Conservation (phyloP, 208 protist species). For the Endotrypanum monterogeii region DNA sequence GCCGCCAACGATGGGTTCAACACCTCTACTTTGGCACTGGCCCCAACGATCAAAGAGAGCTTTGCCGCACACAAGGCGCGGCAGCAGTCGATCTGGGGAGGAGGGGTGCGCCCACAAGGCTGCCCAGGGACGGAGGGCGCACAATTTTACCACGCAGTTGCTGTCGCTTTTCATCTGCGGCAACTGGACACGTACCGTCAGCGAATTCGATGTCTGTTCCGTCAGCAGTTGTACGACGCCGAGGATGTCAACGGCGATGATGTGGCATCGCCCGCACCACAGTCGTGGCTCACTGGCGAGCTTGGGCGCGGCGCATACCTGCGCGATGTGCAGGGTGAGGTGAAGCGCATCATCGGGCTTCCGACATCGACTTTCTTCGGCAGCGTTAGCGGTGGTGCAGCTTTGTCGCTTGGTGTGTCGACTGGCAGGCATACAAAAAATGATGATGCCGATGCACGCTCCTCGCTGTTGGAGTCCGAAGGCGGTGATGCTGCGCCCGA, state of each 20-base stretch:
- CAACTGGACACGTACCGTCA: constrained; percentile 67
- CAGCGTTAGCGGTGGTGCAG: neutral
- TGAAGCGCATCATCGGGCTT: constrained; percentile 51
- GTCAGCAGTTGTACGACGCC: constrained; percentile 86
- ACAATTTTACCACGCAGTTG: constrained; percentile 14
- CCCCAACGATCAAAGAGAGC: constrained; percentile 3
- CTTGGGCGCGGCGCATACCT: constrained; percentile 39
- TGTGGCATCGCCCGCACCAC: constrained; percentile 8
- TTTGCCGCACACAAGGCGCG: neutral
- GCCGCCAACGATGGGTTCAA: neutral
- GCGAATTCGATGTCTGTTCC: constrained; percentile 56
- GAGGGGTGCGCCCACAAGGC: neutral
- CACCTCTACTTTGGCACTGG: neutral
- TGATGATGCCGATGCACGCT: neutral
- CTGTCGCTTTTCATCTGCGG: constrained; percentile 50
- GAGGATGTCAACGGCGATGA: constrained; percentile 78
- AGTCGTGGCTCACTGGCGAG: constrained; percentile 20
- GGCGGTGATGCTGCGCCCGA: constrained; percentile 15
- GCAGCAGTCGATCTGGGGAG: neutral
- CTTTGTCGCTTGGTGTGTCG: constrained; percentile 8
- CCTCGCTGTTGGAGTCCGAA: constrained; percentile 16
- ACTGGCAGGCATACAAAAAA: neutral
- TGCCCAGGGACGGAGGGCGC: neutral
- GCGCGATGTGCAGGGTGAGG: constrained; percentile 50
- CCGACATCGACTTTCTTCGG: constrained; percentile 19